phyloP scores from a whole-genome alignment of 2,329 filamentous ascomycete genomes.

The Ascosphaera apis region DNA sequence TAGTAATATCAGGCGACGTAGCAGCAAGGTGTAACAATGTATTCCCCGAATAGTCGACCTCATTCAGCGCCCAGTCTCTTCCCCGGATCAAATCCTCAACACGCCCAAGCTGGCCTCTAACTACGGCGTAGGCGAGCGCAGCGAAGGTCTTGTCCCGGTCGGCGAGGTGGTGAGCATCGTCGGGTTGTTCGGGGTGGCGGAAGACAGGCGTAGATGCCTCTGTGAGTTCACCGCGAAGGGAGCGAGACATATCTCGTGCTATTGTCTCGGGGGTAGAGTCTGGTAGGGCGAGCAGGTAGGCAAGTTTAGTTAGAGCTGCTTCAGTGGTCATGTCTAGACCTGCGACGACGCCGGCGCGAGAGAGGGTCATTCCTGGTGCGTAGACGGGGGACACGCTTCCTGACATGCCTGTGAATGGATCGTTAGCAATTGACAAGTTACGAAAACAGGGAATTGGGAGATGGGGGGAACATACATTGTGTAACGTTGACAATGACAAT shows the following conservation, averaged over 20 bases:
- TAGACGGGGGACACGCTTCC: slow-evolving; percentile 60
- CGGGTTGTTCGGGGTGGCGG: slow-evolving; percentile 48
- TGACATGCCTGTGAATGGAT: slow-evolving; percentile 22
- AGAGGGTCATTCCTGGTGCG: slow-evolving; percentile 53
- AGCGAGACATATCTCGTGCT: slow-evolving; percentile 44
- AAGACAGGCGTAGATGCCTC: slow-evolving; percentile 51
- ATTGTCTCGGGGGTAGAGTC: slow-evolving; percentile 42
- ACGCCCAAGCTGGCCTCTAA: slow-evolving; percentile 41
- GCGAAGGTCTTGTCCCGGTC: slow-evolving; percentile 43
- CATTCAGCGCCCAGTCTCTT: slow-evolving; percentile 44
- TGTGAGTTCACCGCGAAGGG: slow-evolving; percentile 67
- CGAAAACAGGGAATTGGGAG: slow-evolving; percentile 20
- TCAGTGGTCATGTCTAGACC: slow-evolving; percentile 77
- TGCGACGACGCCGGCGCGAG: slow-evolving; percentile 66
- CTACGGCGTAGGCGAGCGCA: slow-evolving; percentile 58
- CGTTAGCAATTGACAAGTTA: slow-evolving; percentile 5
- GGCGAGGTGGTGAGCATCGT: slow-evolving; percentile 31
- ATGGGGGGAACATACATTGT: slow-evolving; percentile 42
- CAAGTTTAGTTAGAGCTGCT: slow-evolving; percentile 74
- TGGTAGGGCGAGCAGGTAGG: slow-evolving; percentile 55
- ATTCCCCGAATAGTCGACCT: slow-evolving; percentile 61
- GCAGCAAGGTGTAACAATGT: slow-evolving; percentile 38
- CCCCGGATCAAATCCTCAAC: slow-evolving; percentile 44
- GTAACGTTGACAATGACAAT: slow-evolving; percentile 79
- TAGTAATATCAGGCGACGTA: slow-evolving; percentile 29